Base-by-base conservation (phyloP, 345 rosid species). In the Murraya paniculata region DNA sequence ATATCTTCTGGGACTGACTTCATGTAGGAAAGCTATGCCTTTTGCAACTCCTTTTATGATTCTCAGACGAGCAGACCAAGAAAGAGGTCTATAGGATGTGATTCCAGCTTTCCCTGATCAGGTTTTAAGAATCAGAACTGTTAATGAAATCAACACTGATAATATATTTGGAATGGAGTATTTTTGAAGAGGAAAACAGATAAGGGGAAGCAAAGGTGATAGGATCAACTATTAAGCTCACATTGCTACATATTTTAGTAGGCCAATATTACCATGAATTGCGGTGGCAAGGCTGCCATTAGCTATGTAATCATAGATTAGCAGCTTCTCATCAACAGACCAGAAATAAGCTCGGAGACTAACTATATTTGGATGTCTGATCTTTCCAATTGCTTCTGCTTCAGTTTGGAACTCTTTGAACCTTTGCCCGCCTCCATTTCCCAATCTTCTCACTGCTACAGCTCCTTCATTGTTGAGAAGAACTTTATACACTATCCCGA, bases 341-440 rank as follows among this genome's bases (percentile, higher is more conserved):
- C 98, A 95, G 79, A 93, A 95, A 80, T 93, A 95, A 48, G 98
- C 98, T 80, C 89, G 85, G 59, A 95, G 99, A 76, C 83, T 87
- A 76, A 92, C 91, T 18, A 93, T 79, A 78, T 95, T 93, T 0
- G 86, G 93, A 79, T 95, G 98, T 76, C 89, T 95, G 45, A 95
- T 84, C 90, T 89, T 93, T 28, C 91, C 96, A 41, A 93, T 84
- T 65, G 94, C 93, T 88, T 95, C 99, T 0, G 91, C 96, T 84
- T 91, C 97, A 13, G 87, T 87, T 80, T 93, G 93, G 76, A 95
- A 95, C 86, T 93, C 98, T 83, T 87, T 95, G 70, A 89, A 86
- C 77, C 93, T 87, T 72, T 92, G 87, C 67, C 90, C 90, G 33
- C 96, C 91, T 36, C 89, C 93, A 75, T 88, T 90, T 38, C 89